Evolutionary conservation across 129 eudicot species (phyloP).

Genomic region (Artemisia argyi): DNA sequence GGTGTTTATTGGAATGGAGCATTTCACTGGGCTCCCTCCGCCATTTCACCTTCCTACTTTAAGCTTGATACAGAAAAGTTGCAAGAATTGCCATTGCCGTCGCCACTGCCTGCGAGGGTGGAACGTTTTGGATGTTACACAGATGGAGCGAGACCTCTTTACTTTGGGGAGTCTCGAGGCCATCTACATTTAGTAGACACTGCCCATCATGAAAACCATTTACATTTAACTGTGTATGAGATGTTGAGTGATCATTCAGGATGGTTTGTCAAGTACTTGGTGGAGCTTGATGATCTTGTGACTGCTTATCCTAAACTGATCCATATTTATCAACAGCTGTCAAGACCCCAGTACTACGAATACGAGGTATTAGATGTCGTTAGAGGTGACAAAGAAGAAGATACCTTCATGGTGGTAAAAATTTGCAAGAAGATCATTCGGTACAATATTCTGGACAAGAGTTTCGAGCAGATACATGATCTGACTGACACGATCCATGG

Average conservation of each 20-base stretch:
- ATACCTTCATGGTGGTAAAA: slow-evolving; percentile 31
- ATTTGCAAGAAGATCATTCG: slow-evolving; percentile 26
- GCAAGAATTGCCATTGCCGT: slow-evolving; percentile 2
- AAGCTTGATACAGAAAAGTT: slow-evolving; percentile 25
- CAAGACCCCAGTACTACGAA: background rate
- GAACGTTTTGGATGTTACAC: background rate
- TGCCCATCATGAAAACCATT: too few species aligned
- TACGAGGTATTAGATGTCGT: slow-evolving; percentile 19
- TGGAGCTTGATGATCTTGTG: slow-evolving; percentile 22
- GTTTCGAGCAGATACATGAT: slow-evolving; percentile 15
- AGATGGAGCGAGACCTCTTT: slow-evolving; percentile 7
- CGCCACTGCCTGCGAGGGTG: slow-evolving; percentile 15
- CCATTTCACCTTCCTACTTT: background rate
- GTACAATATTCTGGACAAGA: slow-evolving; percentile 27
- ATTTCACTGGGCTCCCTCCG: slow-evolving; percentile 37
- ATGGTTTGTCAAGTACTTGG: slow-evolving; percentile 24
- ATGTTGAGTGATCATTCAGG: slow-evolving; percentile 19
- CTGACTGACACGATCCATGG: background rate
- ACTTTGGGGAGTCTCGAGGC: background rate
- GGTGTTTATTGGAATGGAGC: slow-evolving; percentile 39
- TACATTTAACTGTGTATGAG: too few species aligned
- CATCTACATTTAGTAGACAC: too few species aligned
- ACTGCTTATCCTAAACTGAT: slow-evolving; percentile 18
- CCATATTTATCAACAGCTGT: background rate
- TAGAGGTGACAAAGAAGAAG: slow-evolving; percentile 32